Evolutionary conservation across 2,329 filamentous ascomycete genomes (phyloP).

Genomic region (Ophiostoma triangulosporum): DNA sequence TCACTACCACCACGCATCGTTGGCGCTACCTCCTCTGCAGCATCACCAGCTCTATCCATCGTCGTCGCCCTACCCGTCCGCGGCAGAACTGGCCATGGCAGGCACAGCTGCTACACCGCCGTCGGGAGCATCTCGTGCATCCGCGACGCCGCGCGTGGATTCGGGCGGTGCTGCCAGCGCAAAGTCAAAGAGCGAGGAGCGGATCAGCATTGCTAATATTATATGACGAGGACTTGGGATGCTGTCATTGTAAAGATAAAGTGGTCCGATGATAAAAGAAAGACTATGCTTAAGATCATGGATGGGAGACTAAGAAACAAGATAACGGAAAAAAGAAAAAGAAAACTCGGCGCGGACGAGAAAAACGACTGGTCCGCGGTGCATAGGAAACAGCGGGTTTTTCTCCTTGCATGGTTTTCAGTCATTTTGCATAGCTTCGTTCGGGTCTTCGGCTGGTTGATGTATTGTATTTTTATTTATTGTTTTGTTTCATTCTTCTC

Average conservation of each 20-base stretch:
- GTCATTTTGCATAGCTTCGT: neutral
- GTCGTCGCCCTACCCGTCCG: too few species aligned
- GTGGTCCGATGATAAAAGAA: too few species aligned
- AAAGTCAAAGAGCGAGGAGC: constrained; percentile 27
- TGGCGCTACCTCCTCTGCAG: neutral
- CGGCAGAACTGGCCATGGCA: neutral
- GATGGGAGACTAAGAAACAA: neutral
- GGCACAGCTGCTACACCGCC: constrained; percentile 7
- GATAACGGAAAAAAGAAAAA: neutral
- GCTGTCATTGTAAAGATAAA: too few species aligned
- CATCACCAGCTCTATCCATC: neutral
- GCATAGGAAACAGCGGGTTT: neutral
- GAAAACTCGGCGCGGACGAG: neutral
- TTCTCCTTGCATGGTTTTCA: neutral
- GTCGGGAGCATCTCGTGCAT: constrained; percentile 13
- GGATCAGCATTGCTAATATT: constrained; percentile 33
- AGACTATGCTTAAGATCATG: too few species aligned
- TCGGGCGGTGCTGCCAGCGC: constrained; percentile 2
- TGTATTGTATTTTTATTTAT: neutral
- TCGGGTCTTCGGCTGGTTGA: neutral
- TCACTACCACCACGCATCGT: constrained; percentile 8
- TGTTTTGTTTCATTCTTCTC: too few species aligned
- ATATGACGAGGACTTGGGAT: too few species aligned
- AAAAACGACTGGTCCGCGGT: neutral
- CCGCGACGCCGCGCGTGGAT: neutral